A percentile compares a stretch with the other conserved stretches of the same genome.
Evolutionary conservation across 2,329 filamentous ascomycete genomes (phyloP).

Genomic region (Penicillium hesseltinei): DNA sequence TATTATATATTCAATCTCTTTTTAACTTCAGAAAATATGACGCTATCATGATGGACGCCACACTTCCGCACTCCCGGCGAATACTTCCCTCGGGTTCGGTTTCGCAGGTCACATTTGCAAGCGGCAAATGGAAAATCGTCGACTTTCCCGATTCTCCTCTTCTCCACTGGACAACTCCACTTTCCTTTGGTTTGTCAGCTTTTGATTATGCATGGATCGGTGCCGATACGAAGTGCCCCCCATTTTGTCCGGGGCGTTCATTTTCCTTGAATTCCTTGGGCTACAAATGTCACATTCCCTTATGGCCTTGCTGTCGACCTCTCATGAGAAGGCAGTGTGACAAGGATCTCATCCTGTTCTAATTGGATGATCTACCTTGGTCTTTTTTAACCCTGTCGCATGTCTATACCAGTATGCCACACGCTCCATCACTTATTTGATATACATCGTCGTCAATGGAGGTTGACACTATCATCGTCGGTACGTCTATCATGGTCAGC

Average conservation of each 20-base stretch:
- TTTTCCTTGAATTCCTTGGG: constrained; percentile 5
- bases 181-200: constrained; percentile 30
- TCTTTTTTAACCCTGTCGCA: constrained; percentile 16
- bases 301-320: constrained; percentile 23
- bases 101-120: not conserved
- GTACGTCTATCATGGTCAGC: constrained; percentile 31
- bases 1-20: not conserved
- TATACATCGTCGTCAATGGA: constrained; percentile 35
- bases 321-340: constrained; percentile 11
- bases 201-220: constrained; percentile 25
- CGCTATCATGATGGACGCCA: not conserved
- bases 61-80: not conserved
- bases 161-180: not conserved
- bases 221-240: constrained; percentile 4
- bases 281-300: constrained; percentile 7
- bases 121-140: constrained; percentile 5
- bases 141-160: constrained; percentile 8
- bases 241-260: constrained; percentile 6
- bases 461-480: constrained; percentile 45
- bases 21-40: not conserved
- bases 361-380: not conserved
- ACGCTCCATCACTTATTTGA: constrained; percentile 26
- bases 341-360: constrained; percentile 2
- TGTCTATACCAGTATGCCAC: constrained; percentile 34
- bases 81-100: not conserved